Evolutionary conservation across 2,329 filamentous ascomycete species (phyloP).

Genomic region (Aplosporella prunicola): DNA sequence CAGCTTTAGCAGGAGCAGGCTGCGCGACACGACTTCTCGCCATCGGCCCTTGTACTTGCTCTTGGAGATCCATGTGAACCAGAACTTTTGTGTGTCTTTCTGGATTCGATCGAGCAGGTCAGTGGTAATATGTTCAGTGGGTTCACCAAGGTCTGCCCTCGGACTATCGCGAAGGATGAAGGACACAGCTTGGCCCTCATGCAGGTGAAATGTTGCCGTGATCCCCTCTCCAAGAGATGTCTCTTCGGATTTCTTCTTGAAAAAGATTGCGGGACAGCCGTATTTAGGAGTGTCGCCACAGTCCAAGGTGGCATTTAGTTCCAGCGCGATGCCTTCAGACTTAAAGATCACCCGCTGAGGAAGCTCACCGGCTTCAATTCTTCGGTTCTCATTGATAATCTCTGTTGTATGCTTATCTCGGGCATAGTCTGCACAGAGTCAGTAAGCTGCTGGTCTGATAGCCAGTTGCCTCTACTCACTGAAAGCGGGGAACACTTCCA

Average conservation of each 20-base stretch:
- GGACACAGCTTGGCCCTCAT: slow-evolving; percentile 59
- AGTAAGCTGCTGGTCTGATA: no score
- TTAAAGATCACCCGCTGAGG: slow-evolving; percentile 47
- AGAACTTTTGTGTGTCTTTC: slow-evolving; percentile 60
- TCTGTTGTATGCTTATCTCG: slow-evolving; percentile 52
- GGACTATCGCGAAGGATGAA: slow-evolving; percentile 55
- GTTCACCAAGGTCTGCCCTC: slow-evolving; percentile 20
- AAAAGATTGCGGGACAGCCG: slow-evolving; percentile 44
- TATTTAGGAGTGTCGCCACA: slow-evolving; percentile 41
- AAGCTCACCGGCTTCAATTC: slow-evolving; percentile 13
- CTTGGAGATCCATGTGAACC: slow-evolving; percentile 64
- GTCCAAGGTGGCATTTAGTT: slow-evolving; percentile 60
- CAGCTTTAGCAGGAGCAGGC: slow-evolving; percentile 65
- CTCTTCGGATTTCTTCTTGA: slow-evolving; percentile 40
- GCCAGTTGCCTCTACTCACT: no score
- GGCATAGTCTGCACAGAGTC: slow-evolving; percentile 47
- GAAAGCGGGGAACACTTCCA: slow-evolving; percentile 57
- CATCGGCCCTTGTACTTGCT: slow-evolving; percentile 64
- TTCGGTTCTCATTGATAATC: slow-evolving; percentile 32
- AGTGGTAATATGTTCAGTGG: slow-evolving; percentile 50
- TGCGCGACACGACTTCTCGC: slow-evolving; percentile 61
- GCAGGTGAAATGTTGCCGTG: slow-evolving; percentile 48
- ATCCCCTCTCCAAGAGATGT: slow-evolving; percentile 54
- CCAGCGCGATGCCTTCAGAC: slow-evolving; percentile 49
- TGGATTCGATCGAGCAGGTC: slow-evolving; percentile 53